Percentiles rank a stretch among this genome's conserved stretches.
Evolutionary conservation across 805 yeast genomes (phyloP).

Genomic region (Candida peoriensis): DNA sequence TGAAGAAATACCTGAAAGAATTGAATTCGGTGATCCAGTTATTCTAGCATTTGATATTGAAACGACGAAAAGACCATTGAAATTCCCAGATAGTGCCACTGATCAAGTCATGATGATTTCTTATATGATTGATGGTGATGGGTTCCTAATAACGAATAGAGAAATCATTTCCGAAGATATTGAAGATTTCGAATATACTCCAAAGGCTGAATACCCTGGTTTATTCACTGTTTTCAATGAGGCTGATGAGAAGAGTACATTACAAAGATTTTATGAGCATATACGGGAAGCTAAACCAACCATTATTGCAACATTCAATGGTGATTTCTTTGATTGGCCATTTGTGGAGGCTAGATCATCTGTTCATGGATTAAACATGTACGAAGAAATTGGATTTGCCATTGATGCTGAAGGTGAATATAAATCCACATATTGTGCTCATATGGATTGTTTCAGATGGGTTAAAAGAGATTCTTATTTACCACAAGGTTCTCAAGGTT

Average conservation of each 20-base stretch:
- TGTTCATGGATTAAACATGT: conserved; percentile 82
- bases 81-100: conserved; percentile 86
- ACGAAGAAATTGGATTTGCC: conserved; percentile 89
- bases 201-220: conserved; percentile 94
- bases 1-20: conserved; percentile 61
- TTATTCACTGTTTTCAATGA: conserved; percentile 86
- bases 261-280: conserved; percentile 82
- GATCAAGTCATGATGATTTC: conserved; percentile 99
- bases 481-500: conserved; percentile 98
- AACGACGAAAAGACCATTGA: conserved; percentile 93
- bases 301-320: conserved; percentile 96
- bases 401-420: conserved; percentile 88
- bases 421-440: conserved; percentile 86
- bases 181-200: conserved; percentile 96
- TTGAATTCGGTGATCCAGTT: conserved; percentile 96
- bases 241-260: conserved; percentile 68
- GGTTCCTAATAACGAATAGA: conserved; percentile 87
- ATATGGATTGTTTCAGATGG: conserved; percentile 98
- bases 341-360: conserved; percentile 86
- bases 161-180: conserved; percentile 93
- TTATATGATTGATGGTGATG: conserved; percentile 98
- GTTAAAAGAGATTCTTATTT: conserved; percentile 95
- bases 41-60: conserved; percentile 96
- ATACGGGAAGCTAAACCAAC: conserved; percentile 86
- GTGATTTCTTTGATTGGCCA: conserved; percentile 99